Base-by-base conservation (phyloP, 1,139 yeast species). In the Zygosaccharomyces sapae region DNA sequence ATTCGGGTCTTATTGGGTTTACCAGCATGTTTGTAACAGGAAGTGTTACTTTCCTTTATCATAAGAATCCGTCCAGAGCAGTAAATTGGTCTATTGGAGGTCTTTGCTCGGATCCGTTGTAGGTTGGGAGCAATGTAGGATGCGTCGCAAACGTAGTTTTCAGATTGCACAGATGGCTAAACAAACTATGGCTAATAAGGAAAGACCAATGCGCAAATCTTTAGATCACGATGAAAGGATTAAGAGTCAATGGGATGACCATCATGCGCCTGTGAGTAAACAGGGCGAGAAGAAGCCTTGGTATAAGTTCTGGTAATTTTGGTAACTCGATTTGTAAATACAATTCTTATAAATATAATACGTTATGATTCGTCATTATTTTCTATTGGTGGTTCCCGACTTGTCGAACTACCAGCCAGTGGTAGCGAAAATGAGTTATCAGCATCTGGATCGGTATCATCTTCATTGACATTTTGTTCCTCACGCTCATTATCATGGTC, bases 51-150 rank as follows among this genome's bases (percentile, higher is more conserved):
- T 80, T 83, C 51, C 62, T 83, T 33, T 79, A 85, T 46, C 86
- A 85, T 56, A 80, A 83, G 57, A 77, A 82, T 36, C 73, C 83
- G 1, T 62, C 71, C 6, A 75, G 77, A 53, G 80, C 94, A 1
- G 70, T 80, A 29, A 86, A 89, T 65, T 90, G 97, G 96, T 83
- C 83, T 4, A 74, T 86, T 44, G 86, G 86, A 39, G 95, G 95
- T 3, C 79, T 89, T 69, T 86, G 52, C 65, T 88, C 33, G 97
- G 96, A 1, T 81, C 87, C 44, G 74, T 86, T 0, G 82, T 86
- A 33, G 87, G 95, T 0, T 90, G 96, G 96, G 96, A 90, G 65
- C 95, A 87, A 66, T 90, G 97, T 65, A 74, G 96, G 51, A 76
- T 81, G 43, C 75, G 80, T 47, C 72, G 95, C 62, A 73, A 84